Evolutionary conservation across 1,284 basidiomycete species (phyloP).

Genomic region (Ceratobasidium sp.): DNA sequence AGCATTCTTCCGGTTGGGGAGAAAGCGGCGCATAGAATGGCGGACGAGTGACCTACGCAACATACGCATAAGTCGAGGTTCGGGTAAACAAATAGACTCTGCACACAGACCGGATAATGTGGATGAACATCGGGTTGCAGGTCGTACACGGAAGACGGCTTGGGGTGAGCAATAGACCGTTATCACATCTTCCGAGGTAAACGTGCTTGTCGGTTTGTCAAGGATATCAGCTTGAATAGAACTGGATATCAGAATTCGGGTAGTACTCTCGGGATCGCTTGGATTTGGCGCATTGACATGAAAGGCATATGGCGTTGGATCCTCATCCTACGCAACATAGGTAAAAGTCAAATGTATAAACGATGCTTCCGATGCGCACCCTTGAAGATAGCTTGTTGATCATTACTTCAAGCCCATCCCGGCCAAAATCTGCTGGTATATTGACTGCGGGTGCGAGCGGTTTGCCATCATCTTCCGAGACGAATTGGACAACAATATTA

Average conservation of each 20-base stretch:
- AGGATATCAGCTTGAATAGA: constrained; percentile 82
- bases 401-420: constrained; percentile 81
- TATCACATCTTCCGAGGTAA: constrained; percentile 86
- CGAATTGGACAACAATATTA: constrained; percentile 86
- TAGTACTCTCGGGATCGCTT: constrained; percentile 59
- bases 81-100: neutral
- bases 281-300: constrained; percentile 73
- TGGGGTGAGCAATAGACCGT: constrained; percentile 89
- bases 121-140: constrained; percentile 90
- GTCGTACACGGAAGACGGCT: constrained; percentile 92
- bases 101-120: constrained; percentile 74
- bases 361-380: constrained; percentile 31
- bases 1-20: constrained; percentile 90
- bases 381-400: constrained; percentile 72
- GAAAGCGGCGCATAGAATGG: constrained; percentile 94
- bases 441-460: constrained; percentile 84
- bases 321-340: constrained; percentile 64
- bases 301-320: constrained; percentile 88
- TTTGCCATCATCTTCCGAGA: constrained; percentile 81
- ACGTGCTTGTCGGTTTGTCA: constrained; percentile 68
- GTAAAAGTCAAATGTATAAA: constrained; percentile 12
- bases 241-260: constrained; percentile 76
- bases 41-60: constrained; percentile 80
- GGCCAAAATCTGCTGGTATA: constrained; percentile 82
- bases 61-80: constrained; percentile 5